Evolutionary conservation across 768 basidiomycete species (phyloP), one percentile per base, ranked within the genome.

Genomic region (Pluteus cervinus): DNA sequence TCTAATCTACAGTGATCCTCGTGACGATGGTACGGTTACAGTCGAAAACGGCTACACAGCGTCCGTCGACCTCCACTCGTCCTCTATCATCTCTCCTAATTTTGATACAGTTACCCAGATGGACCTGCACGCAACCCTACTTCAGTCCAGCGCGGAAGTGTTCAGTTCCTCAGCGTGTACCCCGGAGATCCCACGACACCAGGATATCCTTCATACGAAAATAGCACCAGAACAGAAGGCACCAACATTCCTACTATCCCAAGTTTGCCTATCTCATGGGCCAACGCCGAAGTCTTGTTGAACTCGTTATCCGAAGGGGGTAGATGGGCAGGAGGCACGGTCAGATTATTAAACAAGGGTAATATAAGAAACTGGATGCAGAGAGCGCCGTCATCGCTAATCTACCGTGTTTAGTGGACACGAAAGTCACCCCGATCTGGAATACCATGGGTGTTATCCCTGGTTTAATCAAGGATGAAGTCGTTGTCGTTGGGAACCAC

Each of bases 121-220:
- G 92, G 94, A 3, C 92, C 92, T 21, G 93, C 92, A 26, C 74
- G 90, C 36, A 87, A 90, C 56, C 85, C 85, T 0, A 74, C 76
- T 4, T 78, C 84, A 12, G 81, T 97, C 10, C 80, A 97, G 56
- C 76, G 92, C 36, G 92, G 92, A 23, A 85, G 81, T 28, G 88
- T 88, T 3, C 76, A 82, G 48, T 87, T 66, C 54, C 55, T 88
- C 35, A 74, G 74, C 11, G 52, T 61, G 2, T 86, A 83, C 49
- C 78, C 79, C 12, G 81, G 81, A 9, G 85, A 87, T 51, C 87
- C 91, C 2, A 80, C 85, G 0, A 97, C 94, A 3, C 92, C 93
- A 4, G 87, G 85, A 8, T 73, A 78, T 44, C 93, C 94, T 33
- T 69, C 93, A 1, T 97, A 97, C 57, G 73, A 79, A 54, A 79